Percentiles rank a stretch among this genome's conserved stretches.
Conservation (phyloP, 768 basidiomycete species). For the Lyophyllum atratum region DNA sequence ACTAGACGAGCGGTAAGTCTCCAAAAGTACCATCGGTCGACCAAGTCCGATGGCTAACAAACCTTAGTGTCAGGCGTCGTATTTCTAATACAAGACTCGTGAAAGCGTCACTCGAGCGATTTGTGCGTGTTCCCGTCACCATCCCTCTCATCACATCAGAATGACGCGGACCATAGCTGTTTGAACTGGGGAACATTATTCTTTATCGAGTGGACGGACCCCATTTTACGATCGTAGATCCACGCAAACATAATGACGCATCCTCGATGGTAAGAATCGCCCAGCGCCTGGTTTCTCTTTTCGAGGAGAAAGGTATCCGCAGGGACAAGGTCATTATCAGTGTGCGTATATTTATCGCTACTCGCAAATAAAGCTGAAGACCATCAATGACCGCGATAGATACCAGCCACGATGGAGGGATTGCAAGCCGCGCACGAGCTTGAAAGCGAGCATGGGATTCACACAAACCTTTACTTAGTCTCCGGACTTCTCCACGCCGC, state of each 20-base stretch:
- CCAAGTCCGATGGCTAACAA: background rate
- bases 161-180: slow-evolving; percentile 36
- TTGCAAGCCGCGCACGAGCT: slow-evolving; percentile 48
- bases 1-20: slow-evolving; percentile 22
- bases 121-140: slow-evolving; percentile 25
- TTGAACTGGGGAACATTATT: slow-evolving; percentile 49
- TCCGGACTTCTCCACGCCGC: slow-evolving; percentile 54
- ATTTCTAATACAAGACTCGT: slow-evolving; percentile 11
- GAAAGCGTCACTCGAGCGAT: slow-evolving; percentile 24
- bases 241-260: slow-evolving; percentile 39
- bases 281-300: slow-evolving; percentile 37
- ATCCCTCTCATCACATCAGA: background rate
- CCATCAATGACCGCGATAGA: slow-evolving; percentile 30
- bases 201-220: slow-evolving; percentile 47
- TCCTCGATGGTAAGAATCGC: slow-evolving; percentile 44
- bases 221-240: slow-evolving; percentile 54
- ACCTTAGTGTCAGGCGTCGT: slow-evolving; percentile 9
- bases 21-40: background rate
- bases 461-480: slow-evolving; percentile 55
- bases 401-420: slow-evolving; percentile 60
- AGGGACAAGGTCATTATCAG: slow-evolving; percentile 48
- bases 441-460: slow-evolving; percentile 37
- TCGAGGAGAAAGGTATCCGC: slow-evolving; percentile 39
- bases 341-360: slow-evolving; percentile 34
- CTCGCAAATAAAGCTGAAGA: background rate